Percentiles rank a stretch among this genome's conserved stretches.
Conservation (phyloP, 495 filamentous ascomycete species). For the Penicillium salamii region DNA sequence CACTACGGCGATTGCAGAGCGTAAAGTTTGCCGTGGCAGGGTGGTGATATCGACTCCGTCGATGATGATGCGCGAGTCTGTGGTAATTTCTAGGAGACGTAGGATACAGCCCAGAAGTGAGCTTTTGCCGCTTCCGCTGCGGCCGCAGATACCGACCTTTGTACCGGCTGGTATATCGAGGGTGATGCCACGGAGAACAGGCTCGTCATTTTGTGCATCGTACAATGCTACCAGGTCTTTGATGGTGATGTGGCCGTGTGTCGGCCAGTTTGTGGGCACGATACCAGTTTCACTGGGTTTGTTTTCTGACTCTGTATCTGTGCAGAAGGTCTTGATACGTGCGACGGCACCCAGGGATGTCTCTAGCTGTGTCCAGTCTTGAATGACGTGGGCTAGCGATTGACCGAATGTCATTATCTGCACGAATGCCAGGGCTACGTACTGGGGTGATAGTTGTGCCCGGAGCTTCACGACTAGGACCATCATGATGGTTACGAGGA, state of each 20-base stretch:
- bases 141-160: constrained; percentile 24
- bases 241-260: too few species aligned
- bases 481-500: constrained; percentile 51
- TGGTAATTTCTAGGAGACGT: constrained; percentile 12
- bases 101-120: too few species aligned
- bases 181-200: constrained; percentile 21
- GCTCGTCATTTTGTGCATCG: too few species aligned
- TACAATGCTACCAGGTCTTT: too few species aligned
- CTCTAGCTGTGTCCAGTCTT: constrained; percentile 51
- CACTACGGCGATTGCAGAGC: too few species aligned
- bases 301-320: constrained; percentile 28
- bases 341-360: constrained; percentile 51
- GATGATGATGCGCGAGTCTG: too few species aligned
- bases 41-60: too few species aligned
- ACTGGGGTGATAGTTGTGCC: background rate
- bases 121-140: constrained; percentile 36
- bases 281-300: constrained; percentile 5
- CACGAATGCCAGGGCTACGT: constrained; percentile 51
- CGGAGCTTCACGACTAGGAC: background rate
- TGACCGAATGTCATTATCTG: constrained; percentile 55
- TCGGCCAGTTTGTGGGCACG: too few species aligned
- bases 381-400: constrained; percentile 31
- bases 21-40: too few species aligned
- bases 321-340: constrained; percentile 37
- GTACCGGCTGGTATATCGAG: constrained; percentile 23